A percentile compares a stretch with the other conserved stretches of the same genome.
Conservation (phyloP, 441 rosid genomes). For the Corymbia citriodora region DNA sequence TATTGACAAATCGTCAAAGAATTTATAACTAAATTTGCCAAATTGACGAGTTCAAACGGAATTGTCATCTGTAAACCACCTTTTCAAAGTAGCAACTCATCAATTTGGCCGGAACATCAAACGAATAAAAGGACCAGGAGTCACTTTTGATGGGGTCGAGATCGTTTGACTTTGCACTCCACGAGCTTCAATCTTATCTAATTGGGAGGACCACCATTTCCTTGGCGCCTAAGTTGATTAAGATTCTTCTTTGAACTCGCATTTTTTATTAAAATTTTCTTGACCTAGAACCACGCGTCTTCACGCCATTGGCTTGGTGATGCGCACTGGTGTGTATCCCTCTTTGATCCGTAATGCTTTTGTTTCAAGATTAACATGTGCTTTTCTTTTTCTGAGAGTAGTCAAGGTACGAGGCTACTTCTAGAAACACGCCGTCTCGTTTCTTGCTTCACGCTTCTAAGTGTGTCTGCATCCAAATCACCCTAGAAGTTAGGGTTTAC, state of each 20-base stretch:
- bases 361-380: background rate
- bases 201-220: background rate
- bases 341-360: background rate
- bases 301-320: background rate
- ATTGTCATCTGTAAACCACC: rapidly evolving
- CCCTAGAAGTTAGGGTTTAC: background rate
- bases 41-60: background rate
- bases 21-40: background rate
- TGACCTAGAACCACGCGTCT: background rate
- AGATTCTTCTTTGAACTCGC: background rate
- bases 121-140: background rate
- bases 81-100: background rate
- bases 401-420: background rate
- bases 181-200: background rate
- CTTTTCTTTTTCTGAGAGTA: background rate
- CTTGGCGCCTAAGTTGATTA: background rate
- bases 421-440: background rate
- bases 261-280: background rate
- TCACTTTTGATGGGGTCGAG: background rate
- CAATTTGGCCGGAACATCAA: background rate
- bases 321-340: background rate
- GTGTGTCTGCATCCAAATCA: background rate
- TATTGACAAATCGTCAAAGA: rapidly evolving
- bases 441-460: background rate
- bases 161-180: background rate